Percentiles rank a stretch among this genome's conserved stretches.
Evolutionary conservation across 1,284 basidiomycete genomes (phyloP).

Genomic region (Trametes pubescens): DNA sequence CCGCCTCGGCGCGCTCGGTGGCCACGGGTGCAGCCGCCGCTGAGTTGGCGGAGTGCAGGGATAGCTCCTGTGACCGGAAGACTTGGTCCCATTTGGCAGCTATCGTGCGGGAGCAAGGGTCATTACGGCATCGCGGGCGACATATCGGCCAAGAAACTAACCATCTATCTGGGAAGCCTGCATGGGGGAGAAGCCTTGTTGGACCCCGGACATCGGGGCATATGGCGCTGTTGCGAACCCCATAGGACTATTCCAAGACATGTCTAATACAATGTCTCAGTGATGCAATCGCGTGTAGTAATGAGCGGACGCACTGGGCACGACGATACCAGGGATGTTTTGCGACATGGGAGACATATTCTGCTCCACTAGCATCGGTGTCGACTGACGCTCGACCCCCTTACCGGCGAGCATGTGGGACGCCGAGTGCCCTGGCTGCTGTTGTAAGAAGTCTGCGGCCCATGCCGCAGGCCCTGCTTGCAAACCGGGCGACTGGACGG

Average conservation of each 20-base stretch:
- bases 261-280: slow-evolving; percentile 13
- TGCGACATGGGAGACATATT: slow-evolving; percentile 16
- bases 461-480: slow-evolving; percentile 50
- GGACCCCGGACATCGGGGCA: slow-evolving; percentile 23
- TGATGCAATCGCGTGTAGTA: not conserved
- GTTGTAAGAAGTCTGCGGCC: slow-evolving; percentile 68
- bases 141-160: slow-evolving; percentile 10
- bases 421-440: slow-evolving; percentile 34
- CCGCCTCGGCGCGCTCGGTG: slow-evolving; percentile 28
- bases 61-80: slow-evolving; percentile 64
- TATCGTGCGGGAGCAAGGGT: slow-evolving; percentile 22
- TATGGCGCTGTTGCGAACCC: slow-evolving; percentile 19
- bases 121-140: slow-evolving; percentile 8
- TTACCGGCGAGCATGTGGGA: slow-evolving; percentile 12
- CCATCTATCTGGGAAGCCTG: slow-evolving; percentile 28
- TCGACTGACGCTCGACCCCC: slow-evolving; percentile 16
- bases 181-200: slow-evolving; percentile 17
- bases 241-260: slow-evolving; percentile 23
- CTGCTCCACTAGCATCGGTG: slow-evolving; percentile 22
- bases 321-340: slow-evolving; percentile 12
- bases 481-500: slow-evolving; percentile 26
- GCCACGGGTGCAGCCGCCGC: slow-evolving; percentile 29
- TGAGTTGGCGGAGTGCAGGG: slow-evolving; percentile 33
- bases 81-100: slow-evolving; percentile 65
- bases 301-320: slow-evolving; percentile 20